A percentile compares a stretch with the other conserved stretches of the same genome.
These are phyloP conservation scores for Tricholoma hemisulphureum DNA, from an alignment of 768 basidiomycete genomes.

Conservation along the genomic window DNA sequence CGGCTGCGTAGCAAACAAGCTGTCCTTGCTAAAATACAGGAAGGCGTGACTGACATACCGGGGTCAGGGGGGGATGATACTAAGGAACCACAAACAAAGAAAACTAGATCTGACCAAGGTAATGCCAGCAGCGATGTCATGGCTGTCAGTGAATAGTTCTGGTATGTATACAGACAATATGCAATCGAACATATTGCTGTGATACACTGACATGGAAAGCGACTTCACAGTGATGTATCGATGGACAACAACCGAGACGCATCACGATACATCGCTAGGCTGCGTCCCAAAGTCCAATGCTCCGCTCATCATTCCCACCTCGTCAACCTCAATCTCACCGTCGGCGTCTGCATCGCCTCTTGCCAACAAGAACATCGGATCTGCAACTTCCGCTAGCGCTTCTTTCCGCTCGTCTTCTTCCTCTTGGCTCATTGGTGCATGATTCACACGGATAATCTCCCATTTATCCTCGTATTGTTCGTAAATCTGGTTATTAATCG, in stretches of 20 bases:
- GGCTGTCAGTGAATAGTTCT: too few relatives aligned
- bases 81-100: slow-evolving; percentile 37
- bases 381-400: slow-evolving; percentile 71
- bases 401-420: slow-evolving; percentile 80
- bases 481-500: slow-evolving; percentile 44
- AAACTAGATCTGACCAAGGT: slow-evolving; percentile 30
- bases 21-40: slow-evolving; percentile 33
- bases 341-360: slow-evolving; percentile 65
- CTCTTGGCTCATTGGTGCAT: slow-evolving; percentile 67
- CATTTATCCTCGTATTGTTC: slow-evolving; percentile 80
- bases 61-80: slow-evolving; percentile 15
- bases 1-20: slow-evolving; percentile 53
- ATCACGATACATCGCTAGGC: not conserved
- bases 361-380: slow-evolving; percentile 59
- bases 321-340: slow-evolving; percentile 52
- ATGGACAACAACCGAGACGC: not conserved
- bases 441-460: slow-evolving; percentile 74
- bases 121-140: slow-evolving; percentile 9
- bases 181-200: slow-evolving; percentile 5
- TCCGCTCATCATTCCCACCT: slow-evolving; percentile 32
- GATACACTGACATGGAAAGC: slow-evolving; percentile 2
- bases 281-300: slow-evolving; percentile 26
- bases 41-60: not conserved
- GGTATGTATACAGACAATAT: too few relatives aligned
- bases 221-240: slow-evolving; percentile 1